Percentiles rank a stretch among this genome's conserved stretches.
Conservation (phyloP, 106 monocot genomes). For the Allium fistulosum region DNA sequence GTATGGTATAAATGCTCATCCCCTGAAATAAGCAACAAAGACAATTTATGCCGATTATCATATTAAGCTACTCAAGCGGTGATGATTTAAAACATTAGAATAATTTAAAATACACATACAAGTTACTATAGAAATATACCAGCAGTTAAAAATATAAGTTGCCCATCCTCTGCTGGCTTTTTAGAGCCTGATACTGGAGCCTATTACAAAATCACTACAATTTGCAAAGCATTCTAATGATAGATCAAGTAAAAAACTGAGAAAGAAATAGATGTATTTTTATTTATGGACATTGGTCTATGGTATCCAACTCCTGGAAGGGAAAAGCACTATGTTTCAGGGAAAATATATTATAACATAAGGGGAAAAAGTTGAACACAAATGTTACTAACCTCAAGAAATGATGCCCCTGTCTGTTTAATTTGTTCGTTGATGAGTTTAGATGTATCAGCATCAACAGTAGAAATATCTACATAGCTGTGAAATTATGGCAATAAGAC, state of each 20-base stretch:
- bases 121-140: slow-evolving; percentile 27
- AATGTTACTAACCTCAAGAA: slow-evolving; percentile 49
- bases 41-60: not conserved
- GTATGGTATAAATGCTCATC: slow-evolving; percentile 61
- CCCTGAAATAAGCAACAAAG: slow-evolving; percentile 23
- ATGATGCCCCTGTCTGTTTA: slow-evolving; percentile 57
- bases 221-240: slow-evolving; percentile 15
- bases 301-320: too few species aligned
- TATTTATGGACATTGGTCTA: too few species aligned
- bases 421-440: slow-evolving; percentile 50
- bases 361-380: not conserved
- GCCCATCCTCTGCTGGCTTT: slow-evolving; percentile 96
- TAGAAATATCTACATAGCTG: slow-evolving; percentile 88
- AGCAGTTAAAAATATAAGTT: slow-evolving; percentile 83
- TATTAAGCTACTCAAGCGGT: too few species aligned
- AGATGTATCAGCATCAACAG: slow-evolving; percentile 73
- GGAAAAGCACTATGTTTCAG: too few species aligned
- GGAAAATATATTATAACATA: too few species aligned
- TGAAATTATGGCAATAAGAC: slow-evolving; percentile 3
- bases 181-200: slow-evolving; percentile 98
- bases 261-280: too few species aligned
- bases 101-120: too few species aligned
- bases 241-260: not conserved
- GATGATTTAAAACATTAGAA: too few species aligned
- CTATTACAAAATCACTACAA: slow-evolving; percentile 35